Percentiles rank a stretch among this genome's conserved stretches.
phyloP scores from a whole-genome alignment of 2,329 filamentous ascomycete species.

The Colletotrichum sp. region DNA sequence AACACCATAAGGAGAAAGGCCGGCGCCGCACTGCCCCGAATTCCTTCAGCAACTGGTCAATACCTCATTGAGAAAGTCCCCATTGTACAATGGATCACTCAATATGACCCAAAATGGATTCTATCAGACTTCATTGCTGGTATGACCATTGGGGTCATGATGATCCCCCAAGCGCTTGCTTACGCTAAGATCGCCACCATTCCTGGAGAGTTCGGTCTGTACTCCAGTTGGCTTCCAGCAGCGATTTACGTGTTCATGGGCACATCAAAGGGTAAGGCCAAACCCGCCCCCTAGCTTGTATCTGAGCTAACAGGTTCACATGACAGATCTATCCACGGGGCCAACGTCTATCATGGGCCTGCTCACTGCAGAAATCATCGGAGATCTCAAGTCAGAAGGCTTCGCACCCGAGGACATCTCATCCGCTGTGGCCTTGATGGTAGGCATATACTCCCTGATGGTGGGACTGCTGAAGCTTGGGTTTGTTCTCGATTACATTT shows the following conservation, averaged over 20 bases:
- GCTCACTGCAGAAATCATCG: conserved; percentile 65
- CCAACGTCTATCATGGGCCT: conserved; percentile 70
- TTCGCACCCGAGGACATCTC: conserved; percentile 62
- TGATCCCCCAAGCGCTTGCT: conserved; percentile 66
- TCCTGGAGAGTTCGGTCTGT: conserved; percentile 64
- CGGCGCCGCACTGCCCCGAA: conserved; percentile 31
- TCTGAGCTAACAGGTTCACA: background rate
- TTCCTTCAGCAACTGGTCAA: conserved; percentile 58
- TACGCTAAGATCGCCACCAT: conserved; percentile 68
- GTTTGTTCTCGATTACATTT: conserved; percentile 71
- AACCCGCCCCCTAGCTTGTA: background rate
- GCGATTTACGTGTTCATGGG: conserved; percentile 65
- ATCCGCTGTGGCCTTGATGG: conserved; percentile 66
- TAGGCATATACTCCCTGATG: conserved; percentile 64
- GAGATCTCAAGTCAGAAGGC: conserved; percentile 51
- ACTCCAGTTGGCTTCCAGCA: conserved; percentile 64
- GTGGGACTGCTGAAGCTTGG: conserved; percentile 68
- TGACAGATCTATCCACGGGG: conserved; percentile 63
- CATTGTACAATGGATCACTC: conserved; percentile 66
- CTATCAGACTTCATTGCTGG: conserved; percentile 67
- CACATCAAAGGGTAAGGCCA: conserved; percentile 59
- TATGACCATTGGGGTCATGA: conserved; percentile 63
- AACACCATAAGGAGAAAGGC: conserved; percentile 34
- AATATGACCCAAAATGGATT: conserved; percentile 66
- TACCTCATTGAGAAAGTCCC: conserved; percentile 67